phyloP scores from a whole-genome alignment of 2,329 filamentous ascomycete genomes.

The Colletotrichum spinosum region DNA sequence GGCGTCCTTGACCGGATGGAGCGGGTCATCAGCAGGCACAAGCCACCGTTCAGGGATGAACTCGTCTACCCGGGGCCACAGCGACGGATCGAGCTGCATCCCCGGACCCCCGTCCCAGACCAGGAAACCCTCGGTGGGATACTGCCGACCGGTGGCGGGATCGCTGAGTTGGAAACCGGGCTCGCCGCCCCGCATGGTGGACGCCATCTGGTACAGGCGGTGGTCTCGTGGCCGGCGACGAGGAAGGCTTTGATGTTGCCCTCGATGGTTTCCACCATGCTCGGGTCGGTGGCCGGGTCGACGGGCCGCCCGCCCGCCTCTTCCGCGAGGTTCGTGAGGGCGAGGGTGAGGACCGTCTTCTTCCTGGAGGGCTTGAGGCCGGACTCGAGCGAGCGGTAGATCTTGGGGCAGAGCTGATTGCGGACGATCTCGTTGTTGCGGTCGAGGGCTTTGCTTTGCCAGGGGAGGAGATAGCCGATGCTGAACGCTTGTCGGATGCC shows the following conservation, averaged over 20 bases:
- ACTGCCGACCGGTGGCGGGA: slow-evolving; percentile 54
- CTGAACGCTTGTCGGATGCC: slow-evolving; percentile 45
- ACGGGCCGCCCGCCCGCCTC: slow-evolving; percentile 2
- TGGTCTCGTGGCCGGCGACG: slow-evolving; percentile 53
- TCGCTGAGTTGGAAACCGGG: slow-evolving; percentile 54
- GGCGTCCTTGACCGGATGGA: slow-evolving; percentile 48
- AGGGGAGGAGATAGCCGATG: slow-evolving; percentile 47
- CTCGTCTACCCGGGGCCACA: slow-evolving; percentile 47
- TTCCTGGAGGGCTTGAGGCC: slow-evolving; percentile 22
- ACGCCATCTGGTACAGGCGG: slow-evolving; percentile 47
- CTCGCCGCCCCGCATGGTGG: slow-evolving; percentile 40
- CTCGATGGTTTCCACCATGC: slow-evolving; percentile 42
- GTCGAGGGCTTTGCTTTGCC: slow-evolving; percentile 24
- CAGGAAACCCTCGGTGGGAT: slow-evolving; percentile 57
- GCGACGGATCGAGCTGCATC: slow-evolving; percentile 48
- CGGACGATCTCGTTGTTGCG: slow-evolving; percentile 11
- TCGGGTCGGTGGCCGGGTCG: slow-evolving; percentile 11
- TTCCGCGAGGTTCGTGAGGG: slow-evolving; percentile 13
- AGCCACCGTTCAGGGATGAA: slow-evolving; percentile 52
- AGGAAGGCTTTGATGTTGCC: slow-evolving; percentile 50
- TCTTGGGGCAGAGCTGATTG: slow-evolving; percentile 9
- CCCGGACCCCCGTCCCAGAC: slow-evolving; percentile 51
- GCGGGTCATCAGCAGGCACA: slow-evolving; percentile 36
- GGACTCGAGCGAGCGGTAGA: slow-evolving; percentile 12
- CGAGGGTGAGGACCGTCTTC: slow-evolving; percentile 23